Evolutionary conservation across 495 filamentous ascomycete species (phyloP), one percentile per base, ranked within the genome.

Genomic region (Margaritispora aquatica): DNA sequence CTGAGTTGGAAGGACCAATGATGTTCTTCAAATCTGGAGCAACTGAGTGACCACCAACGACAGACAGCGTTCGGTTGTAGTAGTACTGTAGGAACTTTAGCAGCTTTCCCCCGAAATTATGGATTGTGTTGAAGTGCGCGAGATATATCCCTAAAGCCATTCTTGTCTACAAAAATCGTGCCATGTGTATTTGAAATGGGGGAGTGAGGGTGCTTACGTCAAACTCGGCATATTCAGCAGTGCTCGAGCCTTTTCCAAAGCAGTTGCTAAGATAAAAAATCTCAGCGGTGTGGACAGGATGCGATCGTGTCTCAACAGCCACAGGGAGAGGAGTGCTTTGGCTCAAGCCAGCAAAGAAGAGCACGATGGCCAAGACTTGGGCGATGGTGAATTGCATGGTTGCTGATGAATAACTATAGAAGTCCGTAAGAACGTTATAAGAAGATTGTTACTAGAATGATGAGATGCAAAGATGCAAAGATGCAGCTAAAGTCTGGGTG

Each of bases 191-290:
- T n/a, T n/a, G n/a, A n/a, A n/a, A n/a, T n/a, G n/a, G n/a, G n/a
- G n/a, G n/a, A n/a, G n/a, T n/a, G n/a, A n/a, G n/a, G n/a, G n/a
- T n/a, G n/a, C n/a, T n/a, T n/a, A n/a, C n/a, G 51, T 54, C 24
- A 3, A 54, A 29, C 31, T 54, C 51, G 51, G 51, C 51, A 15
- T 34, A 54, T 17, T 23, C 13, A 19, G 51, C 20, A 9, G 20
- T 54, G 17, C 23, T 54, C 20, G n/a, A 19, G 5, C 29, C 48
- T 3, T 21, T 54, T 24, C 29, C 4, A 9, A 54, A 54, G 15
- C 51, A 54, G 3, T 54, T 54, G 51, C 13, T 36, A 5, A 54
- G 51, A 27, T 54, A 54, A 27, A 17, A 54, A 13, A 54, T 54
- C 51, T 54, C 51, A 26, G 48, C 21, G 21, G 48, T 51, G 1